phyloP scores from a whole-genome alignment of 208 protist species.

The Blechomonas ayalai region DNA sequence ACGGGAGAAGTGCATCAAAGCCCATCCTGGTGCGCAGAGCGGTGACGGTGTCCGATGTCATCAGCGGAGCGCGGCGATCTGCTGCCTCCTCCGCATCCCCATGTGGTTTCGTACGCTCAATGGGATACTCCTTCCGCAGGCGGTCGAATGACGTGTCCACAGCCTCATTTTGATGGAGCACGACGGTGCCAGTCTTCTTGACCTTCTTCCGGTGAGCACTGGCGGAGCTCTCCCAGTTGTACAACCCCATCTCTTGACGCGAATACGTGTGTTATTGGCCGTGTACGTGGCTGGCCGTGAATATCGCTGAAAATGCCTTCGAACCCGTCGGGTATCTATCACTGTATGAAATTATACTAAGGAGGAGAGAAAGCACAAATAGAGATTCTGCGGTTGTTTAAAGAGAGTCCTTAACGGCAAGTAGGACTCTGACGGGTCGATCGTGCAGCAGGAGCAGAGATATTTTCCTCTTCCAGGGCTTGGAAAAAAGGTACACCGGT shows the following conservation, averaged over 20 bases:
- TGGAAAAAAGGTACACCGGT: too few relatives aligned
- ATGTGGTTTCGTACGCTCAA: constrained; percentile 18
- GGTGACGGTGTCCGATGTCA: constrained; percentile 51
- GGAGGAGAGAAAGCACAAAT: not conserved
- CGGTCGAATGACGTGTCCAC: constrained; percentile 66
- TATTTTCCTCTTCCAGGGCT: too few relatives aligned
- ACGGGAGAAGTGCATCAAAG: constrained; percentile 58
- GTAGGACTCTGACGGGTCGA: too few relatives aligned
- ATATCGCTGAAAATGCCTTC: not conserved
- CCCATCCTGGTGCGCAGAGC: constrained; percentile 39
- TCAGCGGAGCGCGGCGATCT: constrained; percentile 33
- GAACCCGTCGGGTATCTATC: too few relatives aligned
- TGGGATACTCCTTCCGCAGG: constrained; percentile 42
- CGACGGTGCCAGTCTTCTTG: constrained; percentile 83
- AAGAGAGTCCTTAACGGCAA: too few relatives aligned
- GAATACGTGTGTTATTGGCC: too few relatives aligned
- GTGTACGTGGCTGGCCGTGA: too few relatives aligned
- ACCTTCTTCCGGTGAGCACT: constrained; percentile 43
- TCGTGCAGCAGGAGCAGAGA: too few relatives aligned
- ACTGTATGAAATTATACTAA: too few relatives aligned
- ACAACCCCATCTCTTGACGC: constrained; percentile 21
- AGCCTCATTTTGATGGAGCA: constrained; percentile 61
- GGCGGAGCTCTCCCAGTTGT: constrained; percentile 73
- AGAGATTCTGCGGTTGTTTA: not conserved
- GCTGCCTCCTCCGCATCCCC: constrained; percentile 9